Conservation (phyloP, 768 basidiomycete species). For the Boletus sp. region DNA sequence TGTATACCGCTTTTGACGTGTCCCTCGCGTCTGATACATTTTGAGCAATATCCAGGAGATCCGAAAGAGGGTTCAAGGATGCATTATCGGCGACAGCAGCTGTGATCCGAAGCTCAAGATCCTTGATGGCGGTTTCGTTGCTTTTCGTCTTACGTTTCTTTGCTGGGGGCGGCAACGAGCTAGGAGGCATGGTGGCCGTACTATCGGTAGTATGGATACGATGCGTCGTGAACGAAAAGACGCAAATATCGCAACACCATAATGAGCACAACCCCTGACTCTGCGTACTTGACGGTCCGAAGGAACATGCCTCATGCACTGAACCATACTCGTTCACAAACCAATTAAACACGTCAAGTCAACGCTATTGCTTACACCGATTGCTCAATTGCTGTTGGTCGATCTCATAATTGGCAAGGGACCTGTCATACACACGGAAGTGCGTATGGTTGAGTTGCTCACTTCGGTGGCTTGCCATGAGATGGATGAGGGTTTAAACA, state of each 20-base stretch:
- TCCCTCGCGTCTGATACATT: conserved; percentile 48
- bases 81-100: conserved; percentile 47
- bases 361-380: background rate
- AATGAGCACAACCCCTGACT: conserved; percentile 2
- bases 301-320: too few species aligned
- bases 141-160: conserved; percentile 48
- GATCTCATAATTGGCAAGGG: too few species aligned
- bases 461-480: background rate
- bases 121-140: conserved; percentile 31
- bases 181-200: conserved; percentile 28
- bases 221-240: background rate
- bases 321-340: too few species aligned
- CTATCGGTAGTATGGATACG: background rate
- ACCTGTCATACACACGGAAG: background rate
- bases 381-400: background rate
- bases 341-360: too few species aligned
- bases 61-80: conserved; percentile 76
- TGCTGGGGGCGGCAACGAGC: conserved; percentile 49
- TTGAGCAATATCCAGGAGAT: conserved; percentile 61
- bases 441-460: background rate
- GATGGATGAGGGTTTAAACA: background rate
- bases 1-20: conserved; percentile 75
- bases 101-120: conserved; percentile 55
- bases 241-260: background rate
- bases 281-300: too few species aligned